Base-by-base conservation (phyloP, 192 early-diverging fungal genomes). In the Obelidium mucronatum region DNA sequence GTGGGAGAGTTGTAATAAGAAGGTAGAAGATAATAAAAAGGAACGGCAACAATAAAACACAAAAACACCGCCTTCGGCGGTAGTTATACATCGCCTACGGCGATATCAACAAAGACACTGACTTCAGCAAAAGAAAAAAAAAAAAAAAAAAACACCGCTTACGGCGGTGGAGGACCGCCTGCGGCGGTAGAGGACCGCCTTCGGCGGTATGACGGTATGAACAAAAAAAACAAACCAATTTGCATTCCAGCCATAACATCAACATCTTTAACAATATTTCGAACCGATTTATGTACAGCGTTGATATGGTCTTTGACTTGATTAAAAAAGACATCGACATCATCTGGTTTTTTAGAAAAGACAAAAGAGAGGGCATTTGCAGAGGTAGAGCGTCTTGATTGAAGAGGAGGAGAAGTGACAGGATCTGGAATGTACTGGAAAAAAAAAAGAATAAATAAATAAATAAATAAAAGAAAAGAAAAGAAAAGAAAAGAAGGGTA, bases 321-420 rank as follows among this genome's bases (percentile, higher is more conserved):
- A 28, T 59, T 42, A 40, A 72, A 72, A 58, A 72, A 72, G 54
- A 58, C 53, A 40, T 72, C 69, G 19, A 59, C 35, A 35, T 72
- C 69, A 36, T 72, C 69, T 24, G 11, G 51, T 22, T 72, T 72
- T 26, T 58, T n/a, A 30, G 69, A 72, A 72, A 72, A 72, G 30
- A 72, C 69, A 26, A 72, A 31, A 1, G 69, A 34, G 54, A 72
- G 58, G 24, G 69, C 54, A n/a, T 51, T 58, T 1, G 67, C 19
- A 15, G 67, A 28, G 6, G 67, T 53, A 15, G 69, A 55, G 31
- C 69, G 51, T 24, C 69, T 51, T 6, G 69, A 55, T 22, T 30
- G 35, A 24, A 35, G 31, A 15, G 69, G 40, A 2, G 69, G 31
- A 4, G 69, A 31, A 26, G 33, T 15, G 13, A 40, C 33, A 17